Evolutionary conservation across 345 rosid species (phyloP).

Genomic region (Salix udensis): DNA sequence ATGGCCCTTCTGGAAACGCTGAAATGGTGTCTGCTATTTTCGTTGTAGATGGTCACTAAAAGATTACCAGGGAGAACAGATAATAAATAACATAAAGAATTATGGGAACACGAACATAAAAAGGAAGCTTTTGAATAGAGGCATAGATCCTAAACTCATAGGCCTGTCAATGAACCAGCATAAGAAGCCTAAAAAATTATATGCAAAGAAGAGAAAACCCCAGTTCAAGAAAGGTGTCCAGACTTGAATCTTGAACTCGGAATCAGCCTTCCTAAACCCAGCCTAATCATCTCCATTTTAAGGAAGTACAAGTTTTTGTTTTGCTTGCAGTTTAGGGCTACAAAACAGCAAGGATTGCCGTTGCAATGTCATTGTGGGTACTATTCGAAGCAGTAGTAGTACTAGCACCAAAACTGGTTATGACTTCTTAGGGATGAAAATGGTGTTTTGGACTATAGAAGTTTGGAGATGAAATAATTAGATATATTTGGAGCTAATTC

Average conservation of each 20-base stretch:
- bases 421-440: conserved; percentile 77
- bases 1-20: too few species aligned
- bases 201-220: conserved; percentile 16
- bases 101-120: conserved; percentile 84
- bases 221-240: conserved; percentile 42
- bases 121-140: conserved; percentile 72
- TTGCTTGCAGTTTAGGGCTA: conserved; percentile 50
- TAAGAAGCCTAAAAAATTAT: conserved; percentile 8
- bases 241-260: conserved; percentile 84
- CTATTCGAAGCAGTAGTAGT: conserved; percentile 21
- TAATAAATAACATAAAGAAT: conserved; percentile 61
- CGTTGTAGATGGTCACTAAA: conserved; percentile 65
- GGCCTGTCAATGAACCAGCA: conserved; percentile 46
- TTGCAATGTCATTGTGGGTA: conserved; percentile 22
- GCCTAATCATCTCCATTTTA: conserved; percentile 9
- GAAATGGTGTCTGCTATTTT: not conserved
- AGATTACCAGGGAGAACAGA: conserved; percentile 83
- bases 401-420: conserved; percentile 34
- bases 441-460: conserved; percentile 56
- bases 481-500: not conserved
- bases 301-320: conserved; percentile 29
- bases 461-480: conserved; percentile 55
- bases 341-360: conserved; percentile 55
- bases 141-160: conserved; percentile 73
- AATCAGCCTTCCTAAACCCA: conserved; percentile 67